Evolutionary conservation across 192 early-diverging fungal genomes (phyloP).

Genomic region (Chytriomyces hyalinus): DNA sequence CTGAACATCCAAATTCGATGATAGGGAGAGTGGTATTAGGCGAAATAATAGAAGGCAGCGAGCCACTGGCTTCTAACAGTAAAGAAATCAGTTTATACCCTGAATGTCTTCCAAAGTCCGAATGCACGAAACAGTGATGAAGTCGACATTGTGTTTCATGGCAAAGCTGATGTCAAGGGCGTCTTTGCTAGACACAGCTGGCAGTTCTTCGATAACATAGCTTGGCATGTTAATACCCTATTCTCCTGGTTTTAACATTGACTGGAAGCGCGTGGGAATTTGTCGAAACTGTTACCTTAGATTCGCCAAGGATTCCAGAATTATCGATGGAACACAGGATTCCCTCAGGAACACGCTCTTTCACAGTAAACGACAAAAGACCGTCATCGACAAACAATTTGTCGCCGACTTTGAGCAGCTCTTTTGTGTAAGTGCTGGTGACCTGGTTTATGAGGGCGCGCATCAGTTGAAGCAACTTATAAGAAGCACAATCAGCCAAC

Average conservation of each 20-base stretch:
- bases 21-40: too few species aligned
- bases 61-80: neutral
- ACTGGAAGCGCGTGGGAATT: too few species aligned
- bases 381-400: constrained; percentile 86
- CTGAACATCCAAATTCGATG: neutral
- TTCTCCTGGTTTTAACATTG: too few species aligned
- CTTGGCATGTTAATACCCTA: constrained; percentile 65
- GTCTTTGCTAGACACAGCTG: constrained; percentile 60
- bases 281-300: constrained; percentile 38
- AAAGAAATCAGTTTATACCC: neutral
- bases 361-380: constrained; percentile 89
- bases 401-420: constrained; percentile 60
- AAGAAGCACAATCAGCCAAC: neutral
- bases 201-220: constrained; percentile 59
- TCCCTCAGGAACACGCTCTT: constrained; percentile 62
- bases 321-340: constrained; percentile 54
- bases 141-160: constrained; percentile 52
- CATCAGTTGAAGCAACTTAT: too few species aligned
- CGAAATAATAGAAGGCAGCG: neutral
- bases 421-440: constrained; percentile 63
- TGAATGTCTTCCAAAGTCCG: constrained; percentile 60
- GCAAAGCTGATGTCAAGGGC: constrained; percentile 58
- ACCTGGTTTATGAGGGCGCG: neutral
- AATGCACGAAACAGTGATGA: constrained; percentile 66
- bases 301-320: constrained; percentile 54